Evolutionary conservation across 1,284 basidiomycete species (phyloP).

Genomic region (Wallemia mellicola): DNA sequence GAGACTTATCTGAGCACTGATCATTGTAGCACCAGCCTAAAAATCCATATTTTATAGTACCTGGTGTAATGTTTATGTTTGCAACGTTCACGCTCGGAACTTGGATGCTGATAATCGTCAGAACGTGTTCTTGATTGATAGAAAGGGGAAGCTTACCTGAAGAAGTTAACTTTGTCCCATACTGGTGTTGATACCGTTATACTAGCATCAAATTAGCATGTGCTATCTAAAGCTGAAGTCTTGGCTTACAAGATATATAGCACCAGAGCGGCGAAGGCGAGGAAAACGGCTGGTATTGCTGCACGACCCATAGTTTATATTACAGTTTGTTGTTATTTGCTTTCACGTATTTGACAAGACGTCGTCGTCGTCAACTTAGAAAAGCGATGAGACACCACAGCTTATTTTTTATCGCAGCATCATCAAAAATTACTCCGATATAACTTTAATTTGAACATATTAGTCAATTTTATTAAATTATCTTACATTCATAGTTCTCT

Average conservation of each 20-base stretch:
- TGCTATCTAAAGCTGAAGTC: not conserved
- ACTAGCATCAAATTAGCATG: not conserved
- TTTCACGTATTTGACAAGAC: not conserved
- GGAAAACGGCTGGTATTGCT: not conserved
- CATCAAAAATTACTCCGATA: not conserved
- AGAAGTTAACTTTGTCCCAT: not conserved
- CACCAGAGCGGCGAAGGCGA: not conserved
- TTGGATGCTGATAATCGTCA: too few species aligned
- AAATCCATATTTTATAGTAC: not conserved
- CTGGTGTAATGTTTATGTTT: too few species aligned
- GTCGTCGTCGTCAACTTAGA: not conserved
- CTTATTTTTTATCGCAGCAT: not conserved
- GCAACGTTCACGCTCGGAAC: not conserved
- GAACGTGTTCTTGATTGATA: too few species aligned
- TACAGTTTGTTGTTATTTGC: not conserved
- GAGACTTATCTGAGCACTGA: not conserved
- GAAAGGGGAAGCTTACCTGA: not conserved
- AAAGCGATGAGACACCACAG: not conserved
- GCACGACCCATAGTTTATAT: not conserved
- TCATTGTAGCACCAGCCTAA: not conserved
- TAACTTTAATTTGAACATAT: not conserved
- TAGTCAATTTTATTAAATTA: not conserved
- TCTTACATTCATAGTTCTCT: not conserved
- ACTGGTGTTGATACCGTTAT: not conserved
- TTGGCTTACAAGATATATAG: not conserved